Evolutionary conservation across 1,284 basidiomycete species (phyloP).

Genomic region (Austroboletus niveus): DNA sequence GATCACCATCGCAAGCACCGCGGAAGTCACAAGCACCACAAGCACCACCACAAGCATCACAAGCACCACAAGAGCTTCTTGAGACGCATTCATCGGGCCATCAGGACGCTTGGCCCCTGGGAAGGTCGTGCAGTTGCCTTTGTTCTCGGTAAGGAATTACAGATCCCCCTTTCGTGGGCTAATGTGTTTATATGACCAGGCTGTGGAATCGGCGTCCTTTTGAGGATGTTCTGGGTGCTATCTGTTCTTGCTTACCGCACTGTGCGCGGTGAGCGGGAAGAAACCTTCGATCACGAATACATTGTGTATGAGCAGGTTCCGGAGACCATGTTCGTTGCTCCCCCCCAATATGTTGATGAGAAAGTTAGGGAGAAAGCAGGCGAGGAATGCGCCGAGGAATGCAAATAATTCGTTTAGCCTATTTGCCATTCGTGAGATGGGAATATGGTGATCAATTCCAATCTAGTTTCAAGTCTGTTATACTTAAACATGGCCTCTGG

Average conservation of each 20-base stretch:
- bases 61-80: conserved; percentile 45
- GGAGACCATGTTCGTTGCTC: conserved; percentile 41
- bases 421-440: background rate
- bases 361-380: conserved; percentile 34
- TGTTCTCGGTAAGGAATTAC: conserved; percentile 58
- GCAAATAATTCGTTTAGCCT: conserved; percentile 14
- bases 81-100: conserved; percentile 57
- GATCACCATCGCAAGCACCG: conserved; percentile 11
- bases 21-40: conserved; percentile 3
- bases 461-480: conserved; percentile 6
- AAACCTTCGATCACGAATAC: conserved; percentile 35
- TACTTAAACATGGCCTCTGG: background rate
- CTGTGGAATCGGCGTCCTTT: conserved; percentile 73
- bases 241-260: conserved; percentile 56
- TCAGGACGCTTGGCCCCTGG: conserved; percentile 73
- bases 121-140: conserved; percentile 77
- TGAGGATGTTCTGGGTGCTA: conserved; percentile 76
- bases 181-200: conserved; percentile 39
- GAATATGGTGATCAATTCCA: background rate
- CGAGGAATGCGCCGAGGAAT: conserved; percentile 10
- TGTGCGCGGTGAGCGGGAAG: conserved; percentile 44
- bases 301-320: conserved; percentile 35
- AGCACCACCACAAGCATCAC: conserved; percentile 17
- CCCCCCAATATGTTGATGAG: conserved; percentile 54
- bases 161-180: background rate